Percentiles rank a stretch among this genome's conserved stretches.
phyloP scores from a whole-genome alignment of 179 eudicot genomes.

The Spinacia oleracea region DNA sequence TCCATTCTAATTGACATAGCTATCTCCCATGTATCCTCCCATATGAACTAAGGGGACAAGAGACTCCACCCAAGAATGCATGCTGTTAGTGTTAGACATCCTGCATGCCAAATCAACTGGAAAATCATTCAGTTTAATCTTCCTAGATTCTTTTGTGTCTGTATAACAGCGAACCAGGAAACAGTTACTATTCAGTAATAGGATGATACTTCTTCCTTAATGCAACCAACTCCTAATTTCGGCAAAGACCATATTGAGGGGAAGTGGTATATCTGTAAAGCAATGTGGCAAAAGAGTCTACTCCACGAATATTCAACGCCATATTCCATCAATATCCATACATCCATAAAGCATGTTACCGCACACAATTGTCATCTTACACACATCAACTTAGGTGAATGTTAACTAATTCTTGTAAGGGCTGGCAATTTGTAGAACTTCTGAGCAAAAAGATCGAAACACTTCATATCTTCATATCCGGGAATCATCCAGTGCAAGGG shows the following conservation, averaged over 20 bases:
- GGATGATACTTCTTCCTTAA: neutral
- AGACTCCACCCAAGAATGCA: neutral
- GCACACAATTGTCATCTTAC: neutral
- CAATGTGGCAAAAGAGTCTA: too few species aligned
- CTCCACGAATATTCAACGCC: neutral
- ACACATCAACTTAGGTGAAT: neutral
- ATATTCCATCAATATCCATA: neutral
- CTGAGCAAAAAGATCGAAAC: neutral
- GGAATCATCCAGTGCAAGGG: neutral
- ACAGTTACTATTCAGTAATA: too few species aligned
- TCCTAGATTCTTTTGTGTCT: neutral
- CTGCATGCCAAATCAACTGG: too few species aligned
- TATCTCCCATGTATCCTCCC: too few species aligned
- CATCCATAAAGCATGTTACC: neutral
- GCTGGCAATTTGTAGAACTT: too few species aligned
- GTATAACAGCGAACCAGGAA: neutral
- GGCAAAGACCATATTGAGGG: rapidly evolving
- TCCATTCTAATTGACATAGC: too few species aligned
- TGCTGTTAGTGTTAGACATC: too few species aligned
- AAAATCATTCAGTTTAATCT: too few species aligned
- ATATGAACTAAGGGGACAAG: neutral
- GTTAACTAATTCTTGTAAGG: neutral
- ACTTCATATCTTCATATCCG: neutral
- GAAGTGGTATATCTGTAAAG: neutral
- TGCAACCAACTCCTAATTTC: neutral